Evolutionary conservation across 441 rosid species (phyloP).

Genomic region (Syzygium malaccense): DNA sequence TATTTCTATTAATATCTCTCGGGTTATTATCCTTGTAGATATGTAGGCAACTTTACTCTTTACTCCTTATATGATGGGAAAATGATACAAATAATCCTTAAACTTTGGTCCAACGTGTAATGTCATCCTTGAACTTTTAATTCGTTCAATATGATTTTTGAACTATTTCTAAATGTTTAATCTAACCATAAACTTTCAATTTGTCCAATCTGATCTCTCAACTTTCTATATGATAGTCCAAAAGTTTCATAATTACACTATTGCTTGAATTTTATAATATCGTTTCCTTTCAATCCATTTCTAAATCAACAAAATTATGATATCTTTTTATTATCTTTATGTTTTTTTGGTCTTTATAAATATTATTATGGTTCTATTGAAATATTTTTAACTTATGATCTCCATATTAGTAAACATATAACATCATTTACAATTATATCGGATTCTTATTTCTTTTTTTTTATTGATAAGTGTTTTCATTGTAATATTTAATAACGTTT

Average conservation of each 20-base stretch:
- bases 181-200: background rate
- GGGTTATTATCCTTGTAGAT: background rate
- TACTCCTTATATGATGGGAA: background rate
- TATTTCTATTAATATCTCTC: background rate
- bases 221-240: background rate
- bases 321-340: background rate
- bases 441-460: background rate
- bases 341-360: background rate
- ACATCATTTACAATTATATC: background rate
- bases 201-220: background rate
- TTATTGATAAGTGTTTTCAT: background rate
- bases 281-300: background rate
- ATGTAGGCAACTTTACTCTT: background rate
- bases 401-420: background rate
- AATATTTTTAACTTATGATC: background rate
- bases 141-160: background rate
- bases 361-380: background rate
- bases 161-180: background rate
- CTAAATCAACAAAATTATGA: background rate
- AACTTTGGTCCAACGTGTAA: accelerated
- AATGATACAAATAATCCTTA: background rate
- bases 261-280: background rate
- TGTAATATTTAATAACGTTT: background rate
- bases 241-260: background rate
- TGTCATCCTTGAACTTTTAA: background rate